phyloP scores from a whole-genome alignment of 495 filamentous ascomycete genomes.

The Talaromyces proteolyticus region DNA sequence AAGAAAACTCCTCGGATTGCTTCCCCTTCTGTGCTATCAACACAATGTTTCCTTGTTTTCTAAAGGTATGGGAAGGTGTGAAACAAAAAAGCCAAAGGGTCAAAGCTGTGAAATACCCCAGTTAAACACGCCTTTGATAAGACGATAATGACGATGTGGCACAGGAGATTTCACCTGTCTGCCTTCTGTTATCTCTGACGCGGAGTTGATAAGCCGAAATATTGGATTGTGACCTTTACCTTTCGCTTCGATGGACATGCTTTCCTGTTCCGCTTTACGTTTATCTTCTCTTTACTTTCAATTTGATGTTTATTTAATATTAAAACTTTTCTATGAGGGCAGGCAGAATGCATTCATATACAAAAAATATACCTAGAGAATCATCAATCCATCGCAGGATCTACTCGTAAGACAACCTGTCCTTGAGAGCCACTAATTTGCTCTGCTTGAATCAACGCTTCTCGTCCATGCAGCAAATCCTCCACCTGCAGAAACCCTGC shows the following conservation, averaged over 20 bases:
- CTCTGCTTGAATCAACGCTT: slow-evolving; percentile 19
- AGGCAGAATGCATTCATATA: background rate
- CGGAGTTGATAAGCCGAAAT: no score
- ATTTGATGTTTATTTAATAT: background rate
- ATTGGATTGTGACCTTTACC: slow-evolving; percentile 1
- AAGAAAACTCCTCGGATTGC: background rate
- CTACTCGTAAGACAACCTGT: slow-evolving; percentile 28
- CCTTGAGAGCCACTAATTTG: slow-evolving; percentile 20
- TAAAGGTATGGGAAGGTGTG: no score
- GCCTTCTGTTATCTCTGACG: no score
- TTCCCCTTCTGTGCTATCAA: background rate
- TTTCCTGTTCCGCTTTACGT: slow-evolving; percentile 4
- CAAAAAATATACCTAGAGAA: background rate
- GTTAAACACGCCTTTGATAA: no score
- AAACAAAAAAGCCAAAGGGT: no score
- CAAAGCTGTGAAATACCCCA: no score
- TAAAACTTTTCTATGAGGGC: background rate
- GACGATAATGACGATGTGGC: no score
- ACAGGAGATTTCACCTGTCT: no score
- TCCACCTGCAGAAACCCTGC: slow-evolving; percentile 10
- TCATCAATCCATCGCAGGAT: slow-evolving; percentile 8
- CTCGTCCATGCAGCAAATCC: slow-evolving; percentile 23
- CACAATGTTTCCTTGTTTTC: no score
- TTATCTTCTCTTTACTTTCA: background rate
- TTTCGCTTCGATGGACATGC: slow-evolving; percentile 9